A percentile compares a stretch with the other conserved stretches of the same genome.
Evolutionary conservation across 2,329 filamentous ascomycete species (phyloP).

Genomic region (Colletotrichum sp.): DNA sequence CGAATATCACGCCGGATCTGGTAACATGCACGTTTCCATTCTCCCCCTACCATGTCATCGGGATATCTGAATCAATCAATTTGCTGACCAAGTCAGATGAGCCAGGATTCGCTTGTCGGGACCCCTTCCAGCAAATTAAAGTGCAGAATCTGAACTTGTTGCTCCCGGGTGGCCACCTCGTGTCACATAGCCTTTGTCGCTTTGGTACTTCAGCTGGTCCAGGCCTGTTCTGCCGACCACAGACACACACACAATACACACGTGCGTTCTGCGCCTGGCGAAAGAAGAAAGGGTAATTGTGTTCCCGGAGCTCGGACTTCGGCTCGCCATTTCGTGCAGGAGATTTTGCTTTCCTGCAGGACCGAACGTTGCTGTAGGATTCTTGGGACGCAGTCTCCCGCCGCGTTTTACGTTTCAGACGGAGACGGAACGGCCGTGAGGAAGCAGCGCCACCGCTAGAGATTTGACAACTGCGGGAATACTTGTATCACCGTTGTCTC

Average conservation of each 20-base stretch:
- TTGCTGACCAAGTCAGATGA: conserved; percentile 18
- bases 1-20: neutral
- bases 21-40: neutral
- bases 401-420: conserved; percentile 5
- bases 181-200: neutral
- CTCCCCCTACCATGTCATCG: neutral
- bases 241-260: neutral
- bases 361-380: neutral
- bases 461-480: neutral
- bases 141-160: conserved; percentile 12
- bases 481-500: conserved; percentile 6
- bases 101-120: conserved; percentile 11
- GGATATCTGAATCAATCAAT: conserved; percentile 13
- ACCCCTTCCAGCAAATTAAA: conserved; percentile 6
- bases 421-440: neutral
- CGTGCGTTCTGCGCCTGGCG: neutral
- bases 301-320: neutral
- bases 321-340: neutral
- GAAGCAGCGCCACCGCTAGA: neutral
- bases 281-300: neutral
- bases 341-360: neutral
- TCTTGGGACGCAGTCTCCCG: neutral
- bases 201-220: conserved; percentile 2
- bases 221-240: neutral
- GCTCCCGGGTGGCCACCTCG: neutral